Percentiles rank a stretch among this genome's conserved stretches.
phyloP scores from a whole-genome alignment of 2,329 filamentous ascomycete species.

The Sclerotinia minor region DNA sequence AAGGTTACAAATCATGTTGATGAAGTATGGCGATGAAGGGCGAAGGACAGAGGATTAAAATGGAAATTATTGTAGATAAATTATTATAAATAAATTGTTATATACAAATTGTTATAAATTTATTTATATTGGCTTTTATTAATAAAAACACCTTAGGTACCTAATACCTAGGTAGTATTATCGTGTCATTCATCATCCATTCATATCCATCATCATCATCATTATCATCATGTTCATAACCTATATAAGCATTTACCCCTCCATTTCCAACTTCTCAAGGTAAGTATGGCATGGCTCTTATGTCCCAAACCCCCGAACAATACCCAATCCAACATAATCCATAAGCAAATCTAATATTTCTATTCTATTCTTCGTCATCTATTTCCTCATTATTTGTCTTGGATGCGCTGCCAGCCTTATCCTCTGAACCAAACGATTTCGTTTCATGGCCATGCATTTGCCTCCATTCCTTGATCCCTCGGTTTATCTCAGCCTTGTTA shows the following conservation, averaged over 20 bases:
- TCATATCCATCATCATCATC: background rate
- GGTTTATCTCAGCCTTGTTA: constrained; percentile 72
- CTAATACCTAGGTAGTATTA: background rate
- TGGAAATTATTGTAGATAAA: background rate
- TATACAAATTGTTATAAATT: background rate
- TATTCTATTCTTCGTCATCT: constrained; percentile 2
- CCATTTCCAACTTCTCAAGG: background rate
- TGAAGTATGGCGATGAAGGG: background rate
- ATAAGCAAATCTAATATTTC: background rate
- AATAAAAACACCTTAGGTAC: background rate
- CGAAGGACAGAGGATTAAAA: background rate
- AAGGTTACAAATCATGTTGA: background rate
- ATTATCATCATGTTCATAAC: background rate
- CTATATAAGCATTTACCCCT: background rate
- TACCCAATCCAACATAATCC: background rate
- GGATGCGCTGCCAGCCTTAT: constrained; percentile 2
- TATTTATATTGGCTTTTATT: background rate
- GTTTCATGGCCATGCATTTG: constrained; percentile 49
- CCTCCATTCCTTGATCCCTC: constrained; percentile 79
- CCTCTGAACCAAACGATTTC: background rate
- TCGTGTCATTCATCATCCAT: background rate
- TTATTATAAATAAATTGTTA: no score
- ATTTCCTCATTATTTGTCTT: background rate
- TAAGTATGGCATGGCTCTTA: background rate
- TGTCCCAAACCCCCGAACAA: background rate